Percentiles rank a stretch among this genome's conserved stretches.
Evolutionary conservation across 306 rosid species (phyloP).

Genomic region (Castanopsis chinensis): DNA sequence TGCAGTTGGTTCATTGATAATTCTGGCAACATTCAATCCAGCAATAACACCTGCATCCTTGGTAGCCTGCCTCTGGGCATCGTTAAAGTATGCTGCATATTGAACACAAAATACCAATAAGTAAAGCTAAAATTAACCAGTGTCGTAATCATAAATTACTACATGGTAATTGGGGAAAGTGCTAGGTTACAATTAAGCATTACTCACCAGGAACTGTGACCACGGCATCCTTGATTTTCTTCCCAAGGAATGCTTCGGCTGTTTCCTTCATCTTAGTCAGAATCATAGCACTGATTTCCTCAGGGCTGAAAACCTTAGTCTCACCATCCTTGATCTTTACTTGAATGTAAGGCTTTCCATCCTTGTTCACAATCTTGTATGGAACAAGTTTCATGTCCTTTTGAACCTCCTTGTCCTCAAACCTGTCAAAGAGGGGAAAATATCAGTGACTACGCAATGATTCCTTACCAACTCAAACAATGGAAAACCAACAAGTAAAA

Average conservation of each 20-base stretch:
- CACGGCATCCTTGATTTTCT: constrained; percentile 83
- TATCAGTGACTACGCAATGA: constrained; percentile 13
- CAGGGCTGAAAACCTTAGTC: constrained; percentile 96
- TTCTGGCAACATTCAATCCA: constrained; percentile 95
- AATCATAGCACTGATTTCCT: constrained; percentile 93
- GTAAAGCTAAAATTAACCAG: neutral
- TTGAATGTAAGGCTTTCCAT: constrained; percentile 94
- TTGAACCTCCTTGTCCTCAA: constrained; percentile 89
- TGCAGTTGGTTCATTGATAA: constrained; percentile 96
- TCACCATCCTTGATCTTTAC: constrained; percentile 86
- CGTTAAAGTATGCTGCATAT: constrained; percentile 86
- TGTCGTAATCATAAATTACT: neutral
- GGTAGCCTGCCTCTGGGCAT: constrained; percentile 99
- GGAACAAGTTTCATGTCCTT: constrained; percentile 86
- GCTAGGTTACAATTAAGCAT: neutral
- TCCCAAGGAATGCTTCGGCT: constrained; percentile 95
- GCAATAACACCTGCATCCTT: constrained; percentile 98
- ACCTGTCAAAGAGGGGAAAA: constrained; percentile 43
- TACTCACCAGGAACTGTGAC: constrained; percentile 91
- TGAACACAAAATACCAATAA: neutral
- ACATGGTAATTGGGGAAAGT: neutral
- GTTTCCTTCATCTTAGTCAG: constrained; percentile 94
- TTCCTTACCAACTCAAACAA: neutral
- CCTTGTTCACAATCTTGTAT: constrained; percentile 91
- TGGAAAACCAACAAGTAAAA: neutral